These are phyloP conservation scores for Huiozyma sinensis DNA, from an alignment of 805 yeast species.

Conservation along the genomic window DNA sequence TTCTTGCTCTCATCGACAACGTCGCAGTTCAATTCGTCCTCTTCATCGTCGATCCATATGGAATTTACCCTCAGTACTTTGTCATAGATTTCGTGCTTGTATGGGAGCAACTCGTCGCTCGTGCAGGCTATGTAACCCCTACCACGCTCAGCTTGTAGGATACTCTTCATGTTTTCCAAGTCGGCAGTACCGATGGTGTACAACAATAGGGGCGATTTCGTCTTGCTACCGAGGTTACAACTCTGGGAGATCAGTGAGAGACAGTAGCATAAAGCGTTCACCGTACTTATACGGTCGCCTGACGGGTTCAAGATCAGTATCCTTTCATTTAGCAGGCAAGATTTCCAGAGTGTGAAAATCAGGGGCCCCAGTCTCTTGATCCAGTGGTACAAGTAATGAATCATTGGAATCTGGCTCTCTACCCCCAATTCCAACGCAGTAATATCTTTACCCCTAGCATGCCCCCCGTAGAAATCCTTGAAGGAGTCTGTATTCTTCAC, in stretches of 20 bases:
- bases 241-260: constrained; percentile 14
- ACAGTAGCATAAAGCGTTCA: constrained; percentile 22
- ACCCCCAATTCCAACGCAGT: not conserved
- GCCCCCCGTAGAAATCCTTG: not conserved
- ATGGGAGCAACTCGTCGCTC: constrained; percentile 22
- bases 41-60: constrained; percentile 1
- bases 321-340: constrained; percentile 19
- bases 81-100: constrained; percentile 20
- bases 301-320: constrained; percentile 20
- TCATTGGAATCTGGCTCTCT: not conserved
- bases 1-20: not conserved
- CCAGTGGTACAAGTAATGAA: constrained; percentile 11
- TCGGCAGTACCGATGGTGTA: constrained; percentile 11
- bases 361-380: constrained; percentile 24
- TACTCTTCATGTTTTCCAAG: constrained; percentile 5
- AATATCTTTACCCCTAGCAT: not conserved
- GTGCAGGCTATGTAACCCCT: constrained; percentile 24
- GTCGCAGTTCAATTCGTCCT: constrained; percentile 2
- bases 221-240: constrained; percentile 1
- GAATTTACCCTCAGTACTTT: constrained; percentile 14
- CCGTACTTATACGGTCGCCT: constrained; percentile 19
- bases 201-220: not conserved
- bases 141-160: not conserved
- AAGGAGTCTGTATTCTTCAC: not conserved
- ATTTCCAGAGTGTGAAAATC: constrained; percentile 26